These are phyloP conservation scores for Saccharum officinarum DNA, from an alignment of 176 grass and related monocot species.

Conservation along the genomic window DNA sequence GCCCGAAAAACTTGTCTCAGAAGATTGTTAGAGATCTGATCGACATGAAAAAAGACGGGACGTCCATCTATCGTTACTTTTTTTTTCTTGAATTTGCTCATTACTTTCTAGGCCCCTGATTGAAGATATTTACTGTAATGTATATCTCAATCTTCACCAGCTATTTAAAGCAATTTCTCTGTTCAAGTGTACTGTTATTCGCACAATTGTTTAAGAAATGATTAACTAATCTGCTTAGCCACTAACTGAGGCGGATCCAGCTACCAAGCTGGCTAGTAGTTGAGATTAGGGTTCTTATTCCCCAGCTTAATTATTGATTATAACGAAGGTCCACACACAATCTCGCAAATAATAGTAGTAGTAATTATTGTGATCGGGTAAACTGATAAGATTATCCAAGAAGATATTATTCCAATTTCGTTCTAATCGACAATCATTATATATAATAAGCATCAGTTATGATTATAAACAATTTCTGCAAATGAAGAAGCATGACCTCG, in stretches of 20 bases:
- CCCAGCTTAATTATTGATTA: background rate
- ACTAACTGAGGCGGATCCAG: background rate
- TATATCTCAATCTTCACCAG: background rate
- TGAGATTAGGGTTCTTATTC: background rate
- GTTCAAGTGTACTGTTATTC: background rate
- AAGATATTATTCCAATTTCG: background rate
- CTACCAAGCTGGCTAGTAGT: background rate
- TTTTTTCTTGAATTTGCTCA: background rate
- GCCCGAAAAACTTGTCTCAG: background rate
- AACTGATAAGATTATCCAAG: background rate
- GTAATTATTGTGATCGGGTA: background rate
- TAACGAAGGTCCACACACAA: background rate
- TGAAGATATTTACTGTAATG: background rate
- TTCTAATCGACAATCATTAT: background rate
- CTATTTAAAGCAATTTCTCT: background rate
- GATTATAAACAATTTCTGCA: background rate
- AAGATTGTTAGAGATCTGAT: background rate
- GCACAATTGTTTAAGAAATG: background rate
- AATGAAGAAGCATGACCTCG: background rate
- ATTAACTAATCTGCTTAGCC: background rate
- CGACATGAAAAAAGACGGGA: background rate
- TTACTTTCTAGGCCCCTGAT: background rate
- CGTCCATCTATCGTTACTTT: background rate
- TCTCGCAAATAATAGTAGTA: background rate
- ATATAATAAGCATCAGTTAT: background rate